Conservation (phyloP, 2,329 filamentous ascomycete genomes). For the Ustulina deusta region DNA sequence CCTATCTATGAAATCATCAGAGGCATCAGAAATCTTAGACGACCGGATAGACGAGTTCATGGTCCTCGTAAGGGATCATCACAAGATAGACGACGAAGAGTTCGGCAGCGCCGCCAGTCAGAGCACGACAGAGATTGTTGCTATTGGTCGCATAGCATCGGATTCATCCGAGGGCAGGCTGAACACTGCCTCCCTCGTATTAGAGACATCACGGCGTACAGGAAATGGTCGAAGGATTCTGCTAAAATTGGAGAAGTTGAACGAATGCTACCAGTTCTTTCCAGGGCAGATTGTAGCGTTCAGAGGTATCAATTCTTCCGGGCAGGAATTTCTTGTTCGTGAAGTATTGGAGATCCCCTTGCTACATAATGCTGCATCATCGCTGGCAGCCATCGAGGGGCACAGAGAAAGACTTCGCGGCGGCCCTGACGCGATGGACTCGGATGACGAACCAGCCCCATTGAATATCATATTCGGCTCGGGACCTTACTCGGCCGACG, state of each 20-base stretch:
- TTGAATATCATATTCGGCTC: slow-evolving; percentile 82
- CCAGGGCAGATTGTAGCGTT: slow-evolving; percentile 94
- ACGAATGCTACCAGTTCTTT: slow-evolving; percentile 81
- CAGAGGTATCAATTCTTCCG: slow-evolving; percentile 86
- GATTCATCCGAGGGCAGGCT: slow-evolving; percentile 88
- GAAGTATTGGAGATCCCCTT: slow-evolving; percentile 81
- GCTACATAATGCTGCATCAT: slow-evolving; percentile 79
- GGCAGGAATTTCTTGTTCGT: slow-evolving; percentile 82
- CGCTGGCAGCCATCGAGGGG: slow-evolving; percentile 71
- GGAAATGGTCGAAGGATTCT: slow-evolving; percentile 87
- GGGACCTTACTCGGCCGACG: slow-evolving; percentile 92
- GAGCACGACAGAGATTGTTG: slow-evolving; percentile 86
- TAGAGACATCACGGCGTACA: slow-evolving; percentile 87
- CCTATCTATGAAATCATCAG: slow-evolving; percentile 93
- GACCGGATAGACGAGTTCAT: slow-evolving; percentile 94
- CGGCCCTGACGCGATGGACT: slow-evolving; percentile 71
- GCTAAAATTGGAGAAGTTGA: slow-evolving; percentile 77
- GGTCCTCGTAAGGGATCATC: slow-evolving; percentile 76
- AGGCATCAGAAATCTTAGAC: slow-evolving; percentile 92
- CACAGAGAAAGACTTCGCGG: slow-evolving; percentile 77
- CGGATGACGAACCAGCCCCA: slow-evolving; percentile 70
- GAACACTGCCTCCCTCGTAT: slow-evolving; percentile 84
- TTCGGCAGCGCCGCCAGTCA: slow-evolving; percentile 90
- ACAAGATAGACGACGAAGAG: slow-evolving; percentile 79
- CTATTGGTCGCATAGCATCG: slow-evolving; percentile 90